Evolutionary conservation across 805 yeast genomes (phyloP).

Genomic region (Ogataea trehaloabstinens): DNA sequence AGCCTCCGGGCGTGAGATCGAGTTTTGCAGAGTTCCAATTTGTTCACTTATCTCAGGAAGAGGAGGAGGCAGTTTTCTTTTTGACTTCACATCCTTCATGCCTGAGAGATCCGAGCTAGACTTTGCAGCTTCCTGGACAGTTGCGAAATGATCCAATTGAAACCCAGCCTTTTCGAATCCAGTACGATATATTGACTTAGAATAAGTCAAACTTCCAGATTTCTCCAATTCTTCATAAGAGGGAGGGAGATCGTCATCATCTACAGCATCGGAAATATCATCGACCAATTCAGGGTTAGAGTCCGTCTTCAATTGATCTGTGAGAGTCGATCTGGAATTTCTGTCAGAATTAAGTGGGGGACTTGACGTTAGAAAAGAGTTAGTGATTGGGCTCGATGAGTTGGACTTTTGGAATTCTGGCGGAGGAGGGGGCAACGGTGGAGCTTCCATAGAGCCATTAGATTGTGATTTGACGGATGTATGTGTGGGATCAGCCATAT

Average conservation of each 20-base stretch:
- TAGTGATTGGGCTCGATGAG: conserved; percentile 25
- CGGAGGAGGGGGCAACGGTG: conserved; percentile 32
- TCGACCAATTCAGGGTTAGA: conserved; percentile 11
- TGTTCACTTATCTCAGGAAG: conserved; percentile 8
- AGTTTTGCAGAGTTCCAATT: neutral
- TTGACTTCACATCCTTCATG: conserved; percentile 14
- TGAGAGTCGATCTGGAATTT: neutral
- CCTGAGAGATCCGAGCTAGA: conserved; percentile 1
- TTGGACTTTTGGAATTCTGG: conserved; percentile 23
- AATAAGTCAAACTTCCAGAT: conserved; percentile 32
- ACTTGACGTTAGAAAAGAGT: conserved; percentile 14
- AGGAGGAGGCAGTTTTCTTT: conserved; percentile 28
- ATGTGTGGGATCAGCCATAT: neutral
- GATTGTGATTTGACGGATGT: neutral
- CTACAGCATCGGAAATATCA: conserved; percentile 5
- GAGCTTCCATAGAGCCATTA: conserved; percentile 9
- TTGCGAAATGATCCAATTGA: conserved; percentile 26
- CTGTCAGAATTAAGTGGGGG: conserved; percentile 1
- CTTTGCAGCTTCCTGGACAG: conserved; percentile 3
- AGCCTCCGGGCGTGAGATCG: conserved; percentile 2
- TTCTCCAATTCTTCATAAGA: conserved; percentile 34
- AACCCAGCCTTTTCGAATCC: conserved; percentile 37
- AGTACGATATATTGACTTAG: conserved; percentile 33
- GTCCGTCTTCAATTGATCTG: conserved; percentile 4
- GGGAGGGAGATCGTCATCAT: conserved; percentile 28